Conservation (phyloP, 2,329 filamentous ascomycete species). For the Diplodia intermedia region DNA sequence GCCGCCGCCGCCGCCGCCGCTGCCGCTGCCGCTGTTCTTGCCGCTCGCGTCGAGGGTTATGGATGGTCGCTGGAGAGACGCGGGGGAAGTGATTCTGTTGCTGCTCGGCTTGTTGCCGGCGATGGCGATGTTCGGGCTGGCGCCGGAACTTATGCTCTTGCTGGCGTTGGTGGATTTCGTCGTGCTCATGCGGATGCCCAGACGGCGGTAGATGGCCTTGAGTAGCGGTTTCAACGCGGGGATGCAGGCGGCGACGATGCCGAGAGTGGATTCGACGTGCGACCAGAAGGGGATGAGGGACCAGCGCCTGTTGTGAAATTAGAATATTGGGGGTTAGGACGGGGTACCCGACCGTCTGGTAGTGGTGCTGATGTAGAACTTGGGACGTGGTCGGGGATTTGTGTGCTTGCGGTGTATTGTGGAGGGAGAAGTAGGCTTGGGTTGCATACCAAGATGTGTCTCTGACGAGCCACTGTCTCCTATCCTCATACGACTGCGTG, state of each 20-base stretch:
- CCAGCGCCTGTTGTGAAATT: slow-evolving; percentile 20
- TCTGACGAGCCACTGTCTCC: background rate
- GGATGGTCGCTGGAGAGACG: too few relatives aligned
- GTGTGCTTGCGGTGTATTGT: background rate
- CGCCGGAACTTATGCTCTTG: background rate
- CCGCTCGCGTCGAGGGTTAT: too few relatives aligned
- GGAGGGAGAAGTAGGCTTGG: background rate
- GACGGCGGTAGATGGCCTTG: background rate
- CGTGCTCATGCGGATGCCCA: background rate
- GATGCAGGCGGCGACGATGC: slow-evolving; percentile 29
- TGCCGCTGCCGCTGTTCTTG: too few relatives aligned
- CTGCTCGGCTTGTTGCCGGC: background rate
- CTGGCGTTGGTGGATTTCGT: background rate
- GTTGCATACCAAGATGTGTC: slow-evolving; percentile 9
- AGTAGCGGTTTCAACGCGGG: slow-evolving; percentile 22
- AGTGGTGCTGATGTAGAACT: background rate
- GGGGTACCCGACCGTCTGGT: background rate
- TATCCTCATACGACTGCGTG: background rate
- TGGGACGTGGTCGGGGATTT: background rate
- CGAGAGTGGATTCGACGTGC: slow-evolving; percentile 26
- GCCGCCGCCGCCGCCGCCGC: too few relatives aligned
- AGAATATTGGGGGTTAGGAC: background rate
- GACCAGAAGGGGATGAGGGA: slow-evolving; percentile 29
- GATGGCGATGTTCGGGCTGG: background rate
- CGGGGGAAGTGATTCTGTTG: background rate